Base-by-base conservation (phyloP, 75 land plant species). In the Cupressus sempervirens region DNA sequence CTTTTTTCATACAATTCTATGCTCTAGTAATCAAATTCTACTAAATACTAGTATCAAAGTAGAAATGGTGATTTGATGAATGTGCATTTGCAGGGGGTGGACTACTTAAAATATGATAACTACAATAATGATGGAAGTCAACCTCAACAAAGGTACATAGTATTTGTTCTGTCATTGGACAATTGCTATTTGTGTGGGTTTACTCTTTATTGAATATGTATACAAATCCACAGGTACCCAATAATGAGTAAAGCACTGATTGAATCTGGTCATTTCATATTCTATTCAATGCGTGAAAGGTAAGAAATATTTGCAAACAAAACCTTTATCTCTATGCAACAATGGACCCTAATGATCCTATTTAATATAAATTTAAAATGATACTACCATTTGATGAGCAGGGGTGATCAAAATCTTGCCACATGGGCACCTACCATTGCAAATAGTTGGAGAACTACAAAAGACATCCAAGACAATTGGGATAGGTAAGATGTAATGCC, bases 381-480 rank as follows among this genome's bases (percentile, higher is more conserved):
- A 35, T 32, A 62, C 84, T 40, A 86, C 7, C 0, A 15, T 70
- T 68, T 38, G 85, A 73, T 43, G 41, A n/a, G 76, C 48, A 93
- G 96, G 96, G 96, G 96, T 70, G n/a, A 87, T 36, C 90, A 93
- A 7, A 72, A 91, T 76, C 96, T 95, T 62, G 92, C 95, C 36
- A 93, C 83, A 45, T 95, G 96, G 96, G 95, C 93, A 34, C 46
- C 83, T 13, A 46, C 50, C 2, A 32, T 91, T 2, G 95, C 88
- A 36, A 92, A 95, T 76, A 89, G 90, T 73, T 93, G 93, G 96
- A 89, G 96, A 58, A 93, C 95, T 16, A 95, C 93, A 13, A 87
- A 90, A 29, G 96, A 95, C 40, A 93, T 95, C 30, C n/a, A 34
- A 29, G 96, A 93, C 72, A 89, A 86, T 0, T 93, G 95, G 95